A percentile compares a stretch with the other conserved stretches of the same genome.
Evolutionary conservation across 1,284 basidiomycete genomes (phyloP).

Genomic region (Melampsora abietis-canadensis): DNA sequence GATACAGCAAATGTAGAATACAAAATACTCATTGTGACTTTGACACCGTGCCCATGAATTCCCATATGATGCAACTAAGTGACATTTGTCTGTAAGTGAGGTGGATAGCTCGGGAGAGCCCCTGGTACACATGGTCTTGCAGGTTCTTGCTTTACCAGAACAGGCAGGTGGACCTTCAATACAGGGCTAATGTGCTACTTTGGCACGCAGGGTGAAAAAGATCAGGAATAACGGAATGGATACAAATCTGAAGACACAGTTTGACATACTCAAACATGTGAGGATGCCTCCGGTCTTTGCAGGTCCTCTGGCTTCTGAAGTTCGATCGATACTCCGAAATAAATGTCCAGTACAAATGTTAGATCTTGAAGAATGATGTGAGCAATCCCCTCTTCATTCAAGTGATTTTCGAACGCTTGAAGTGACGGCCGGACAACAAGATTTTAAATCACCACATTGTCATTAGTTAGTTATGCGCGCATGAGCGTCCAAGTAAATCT

Average conservation of each 20-base stretch:
- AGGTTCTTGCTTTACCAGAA: neutral
- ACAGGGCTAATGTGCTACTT: constrained; percentile 10
- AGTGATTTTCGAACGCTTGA: constrained; percentile 21
- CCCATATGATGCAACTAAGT: constrained; percentile 53
- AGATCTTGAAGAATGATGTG: constrained; percentile 27
- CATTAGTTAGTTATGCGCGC: no score
- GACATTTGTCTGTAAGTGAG: constrained; percentile 60
- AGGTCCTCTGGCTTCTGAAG: constrained; percentile 20
- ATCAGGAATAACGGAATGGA: neutral
- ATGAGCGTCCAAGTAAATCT: no score
- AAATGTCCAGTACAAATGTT: constrained; percentile 19
- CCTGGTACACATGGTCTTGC: neutral
- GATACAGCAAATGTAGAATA: no score
- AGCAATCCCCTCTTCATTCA: constrained; percentile 16
- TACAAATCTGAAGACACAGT: neutral
- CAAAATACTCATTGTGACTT: constrained; percentile 9
- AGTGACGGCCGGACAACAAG: constrained; percentile 7
- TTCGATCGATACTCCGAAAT: constrained; percentile 32
- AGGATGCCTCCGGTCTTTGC: constrained; percentile 3
- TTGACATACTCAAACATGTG: constrained; percentile 21
- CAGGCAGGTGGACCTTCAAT: neutral
- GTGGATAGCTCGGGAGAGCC: constrained; percentile 38
- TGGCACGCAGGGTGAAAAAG: neutral
- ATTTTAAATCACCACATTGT: neutral
- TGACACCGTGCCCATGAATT: constrained; percentile 32